Conservation (phyloP, 495 filamentous ascomycete species). For the Hypoxylon trugodes region DNA sequence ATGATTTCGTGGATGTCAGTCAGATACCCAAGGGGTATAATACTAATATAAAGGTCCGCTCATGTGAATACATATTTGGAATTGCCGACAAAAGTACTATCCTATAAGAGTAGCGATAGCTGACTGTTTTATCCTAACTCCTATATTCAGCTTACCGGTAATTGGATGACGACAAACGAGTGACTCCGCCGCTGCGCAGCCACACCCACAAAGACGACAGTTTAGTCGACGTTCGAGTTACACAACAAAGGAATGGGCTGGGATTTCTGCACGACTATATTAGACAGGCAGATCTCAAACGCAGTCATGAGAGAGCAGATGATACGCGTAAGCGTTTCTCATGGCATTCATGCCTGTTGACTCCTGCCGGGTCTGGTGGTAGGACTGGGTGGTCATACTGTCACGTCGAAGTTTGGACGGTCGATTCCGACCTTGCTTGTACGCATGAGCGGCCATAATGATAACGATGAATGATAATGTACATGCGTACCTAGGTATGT, state of each 20-base stretch:
- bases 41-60: conserved; percentile 7
- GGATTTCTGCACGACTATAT: not conserved
- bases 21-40: not conserved
- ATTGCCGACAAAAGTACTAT: not conserved
- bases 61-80: conserved; percentile 10
- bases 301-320: not conserved
- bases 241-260: not conserved
- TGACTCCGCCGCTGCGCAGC: not conserved
- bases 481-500: no score
- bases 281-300: not conserved
- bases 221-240: not conserved
- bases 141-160: not conserved
- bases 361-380: not conserved
- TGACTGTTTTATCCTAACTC: not conserved
- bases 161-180: not conserved
- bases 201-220: not conserved
- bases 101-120: not conserved
- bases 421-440: not conserved
- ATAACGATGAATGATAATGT: conserved; percentile 25
- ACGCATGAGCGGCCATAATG: not conserved
- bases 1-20: conserved; percentile 8
- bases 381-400: conserved; percentile 1
- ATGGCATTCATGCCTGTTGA: not conserved
- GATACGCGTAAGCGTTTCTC: not conserved
- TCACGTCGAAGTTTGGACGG: not conserved